Percentiles rank a stretch among this genome's conserved stretches.
phyloP scores from a whole-genome alignment of 2,329 filamentous ascomycete species.

The Botrytis byssoidea region DNA sequence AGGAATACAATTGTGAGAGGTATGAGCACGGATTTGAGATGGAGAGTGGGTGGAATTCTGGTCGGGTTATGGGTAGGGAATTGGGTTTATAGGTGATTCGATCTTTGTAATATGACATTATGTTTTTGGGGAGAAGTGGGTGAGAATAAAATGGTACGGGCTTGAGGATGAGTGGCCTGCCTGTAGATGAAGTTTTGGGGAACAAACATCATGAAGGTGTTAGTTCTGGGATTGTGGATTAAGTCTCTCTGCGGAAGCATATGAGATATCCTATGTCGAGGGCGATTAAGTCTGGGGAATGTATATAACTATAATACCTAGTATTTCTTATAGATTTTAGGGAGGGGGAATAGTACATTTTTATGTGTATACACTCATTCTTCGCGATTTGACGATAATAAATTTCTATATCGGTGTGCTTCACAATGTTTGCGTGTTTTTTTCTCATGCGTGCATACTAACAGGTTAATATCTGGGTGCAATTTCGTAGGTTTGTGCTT shows the following conservation, averaged over 20 bases:
- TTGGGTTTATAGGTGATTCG: conserved; percentile 24
- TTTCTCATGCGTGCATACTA: too few species aligned
- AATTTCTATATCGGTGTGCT: too few species aligned
- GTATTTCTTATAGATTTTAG: not conserved
- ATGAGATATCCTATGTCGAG: not conserved
- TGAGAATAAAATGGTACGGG: not conserved
- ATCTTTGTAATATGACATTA: not conserved
- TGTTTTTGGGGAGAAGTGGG: not conserved
- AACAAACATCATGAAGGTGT: not conserved
- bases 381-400: too few species aligned
- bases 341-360: not conserved
- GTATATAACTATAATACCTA: not conserved
- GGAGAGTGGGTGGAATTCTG: conserved; percentile 23
- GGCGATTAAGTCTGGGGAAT: not conserved
- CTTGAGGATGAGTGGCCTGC: not conserved
- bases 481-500: too few species aligned
- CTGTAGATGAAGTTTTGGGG: not conserved
- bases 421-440: too few species aligned
- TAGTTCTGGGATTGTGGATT: not conserved
- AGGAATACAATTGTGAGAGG: not conserved
- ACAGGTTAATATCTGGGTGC: too few species aligned
- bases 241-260: not conserved
- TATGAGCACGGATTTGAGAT: conserved; percentile 20
- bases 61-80: conserved; percentile 27
- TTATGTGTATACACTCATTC: not conserved